Conservation (phyloP, 2,329 filamentous ascomycete genomes). For the Beauveria rudraprayagi region DNA sequence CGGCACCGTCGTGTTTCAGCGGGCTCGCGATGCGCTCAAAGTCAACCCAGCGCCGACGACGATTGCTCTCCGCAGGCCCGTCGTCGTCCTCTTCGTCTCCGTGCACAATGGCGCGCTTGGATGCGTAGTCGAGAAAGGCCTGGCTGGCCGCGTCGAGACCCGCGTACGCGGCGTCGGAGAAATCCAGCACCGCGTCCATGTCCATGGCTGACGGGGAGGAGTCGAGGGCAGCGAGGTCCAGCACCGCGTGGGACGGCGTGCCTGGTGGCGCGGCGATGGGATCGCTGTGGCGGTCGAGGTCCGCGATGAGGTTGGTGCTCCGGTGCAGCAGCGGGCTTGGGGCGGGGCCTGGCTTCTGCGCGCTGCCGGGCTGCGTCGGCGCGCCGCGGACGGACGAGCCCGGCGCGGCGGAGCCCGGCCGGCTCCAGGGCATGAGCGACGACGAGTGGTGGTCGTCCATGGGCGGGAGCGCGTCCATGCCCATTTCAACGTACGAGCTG, state of each 20-base stretch:
- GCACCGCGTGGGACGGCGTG: constrained; percentile 20
- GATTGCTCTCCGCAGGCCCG: constrained; percentile 13
- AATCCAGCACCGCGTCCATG: constrained; percentile 16
- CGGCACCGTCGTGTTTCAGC: constrained; percentile 41
- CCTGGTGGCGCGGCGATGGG: constrained; percentile 16
- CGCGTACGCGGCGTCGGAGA: constrained; percentile 16
- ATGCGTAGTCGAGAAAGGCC: constrained; percentile 38
- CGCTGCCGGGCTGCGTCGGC: constrained; percentile 22
- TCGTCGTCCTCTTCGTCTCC: constrained; percentile 23
- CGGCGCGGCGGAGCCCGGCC: constrained; percentile 35
- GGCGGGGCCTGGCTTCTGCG: constrained; percentile 22
- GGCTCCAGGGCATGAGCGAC: constrained; percentile 46
- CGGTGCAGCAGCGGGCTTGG: constrained; percentile 32
- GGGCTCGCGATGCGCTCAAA: constrained; percentile 66
- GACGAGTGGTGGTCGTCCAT: constrained; percentile 59
- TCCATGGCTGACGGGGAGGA: constrained; percentile 20
- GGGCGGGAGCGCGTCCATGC: constrained; percentile 56
- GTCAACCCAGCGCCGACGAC: constrained; percentile 41
- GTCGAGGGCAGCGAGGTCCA: constrained; percentile 26
- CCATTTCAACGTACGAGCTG: constrained; percentile 52
- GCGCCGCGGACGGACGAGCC: constrained; percentile 34
- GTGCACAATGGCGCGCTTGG: constrained; percentile 26
- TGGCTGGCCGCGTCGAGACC: constrained; percentile 37
- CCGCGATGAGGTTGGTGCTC: constrained; percentile 26
- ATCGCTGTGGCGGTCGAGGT: constrained; percentile 42